Evolutionary conservation across 352 stramenopile genomes (phyloP), one percentile per base, ranked within the genome.

Genomic region (Phytophthora macrochlamydospora): DNA sequence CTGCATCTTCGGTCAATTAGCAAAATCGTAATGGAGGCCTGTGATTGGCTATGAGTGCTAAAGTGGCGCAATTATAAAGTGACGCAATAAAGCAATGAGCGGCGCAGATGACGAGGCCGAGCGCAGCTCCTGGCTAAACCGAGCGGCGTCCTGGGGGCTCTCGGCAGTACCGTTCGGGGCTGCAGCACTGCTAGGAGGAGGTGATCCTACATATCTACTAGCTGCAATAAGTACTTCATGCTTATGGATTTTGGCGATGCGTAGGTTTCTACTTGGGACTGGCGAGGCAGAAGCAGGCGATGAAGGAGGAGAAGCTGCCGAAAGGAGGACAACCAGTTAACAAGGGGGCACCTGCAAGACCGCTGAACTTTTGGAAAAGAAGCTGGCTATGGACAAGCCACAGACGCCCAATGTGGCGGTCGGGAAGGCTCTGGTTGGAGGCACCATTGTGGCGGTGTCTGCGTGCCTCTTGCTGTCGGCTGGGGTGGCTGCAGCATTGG

Each of bases 231-330:
- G 43, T 40, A 53, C 24, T 14, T 48, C 0, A 49, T 11, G 7
- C 40, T 55, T n/a, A 45, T 52, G 9, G 48, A 45, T 38, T 56
- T 56, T 38, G 28, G 32, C 42, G 18, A 24, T 66, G 49, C 18
- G 38, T 56, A 90, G 81, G 81, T 30, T 90, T 90, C 52, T 90
- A 90, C 64, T 85, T 84, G 55, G 81, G 81, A 33, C 71, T 87
- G 68, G 69, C 59, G 2, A 76, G 72, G 45, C 81, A 83, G 55
- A 66, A 79, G 56, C 73, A 75, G 28, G 57, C 67, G 7, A 68
- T 76, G 32, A 56, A 62, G 5, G 62, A 76, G n/a, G 75, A 89
- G 48, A 68, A 83, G 52, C 65, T 73, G 40, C 67, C 51, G 28
- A 35, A 56, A 6, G 44, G 54, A 45, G 55, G 64, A 7, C 58